Evolutionary conservation across 1,284 basidiomycete genomes (phyloP), one percentile per base, ranked within the genome.

Genomic region (Stereum hirsutum): DNA sequence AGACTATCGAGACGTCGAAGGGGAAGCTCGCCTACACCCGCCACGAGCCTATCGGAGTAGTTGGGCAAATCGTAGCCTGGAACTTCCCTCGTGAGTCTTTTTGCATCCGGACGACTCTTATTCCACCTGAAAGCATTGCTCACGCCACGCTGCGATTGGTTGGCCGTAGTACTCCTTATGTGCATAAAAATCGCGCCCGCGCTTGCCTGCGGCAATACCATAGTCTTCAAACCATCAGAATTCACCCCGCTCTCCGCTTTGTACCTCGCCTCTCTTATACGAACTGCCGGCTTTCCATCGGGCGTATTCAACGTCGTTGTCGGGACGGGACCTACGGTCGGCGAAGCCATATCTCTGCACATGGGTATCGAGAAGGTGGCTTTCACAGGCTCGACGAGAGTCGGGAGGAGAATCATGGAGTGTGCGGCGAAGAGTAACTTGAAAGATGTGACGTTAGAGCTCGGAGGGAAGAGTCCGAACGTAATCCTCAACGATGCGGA

Each of bases 11-110:
- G 76, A 86, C 82, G 34, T 66, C 72, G 49, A 75, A 86, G 55
- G 63, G 56, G 42, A 90, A 88, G 62, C 67, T 92, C 45, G 73
- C 70, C 4, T 93, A 89, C 66, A 89, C 89, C 14, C 74, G 82
- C 24, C 90, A 96, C 61, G 94, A 98, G 64, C 93, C 95, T 12
- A 84, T 96, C 54, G 95, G 94, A 53, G 92, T 97, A 46, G 76
- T 81, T 20, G 75, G 86, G 37, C 87, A 90, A 65, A 92, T 93
- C 60, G 89, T 91, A 53, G 85, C 84, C 17, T 89, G 86, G 74
- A 81, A 81, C 62, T 81, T 81, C 62, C 79, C 79, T 50, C 59
- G 78, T 80, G 55, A 46, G 75, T n/a, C 12, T 14, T 43, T n/a
- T n/a, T n/a, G n/a, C n/a, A n/a, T n/a, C n/a, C n/a, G n/a, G 19